These are phyloP conservation scores for Lojkania enalia DNA, from an alignment of 2,329 filamentous ascomycete genomes.

Conservation along the genomic window DNA sequence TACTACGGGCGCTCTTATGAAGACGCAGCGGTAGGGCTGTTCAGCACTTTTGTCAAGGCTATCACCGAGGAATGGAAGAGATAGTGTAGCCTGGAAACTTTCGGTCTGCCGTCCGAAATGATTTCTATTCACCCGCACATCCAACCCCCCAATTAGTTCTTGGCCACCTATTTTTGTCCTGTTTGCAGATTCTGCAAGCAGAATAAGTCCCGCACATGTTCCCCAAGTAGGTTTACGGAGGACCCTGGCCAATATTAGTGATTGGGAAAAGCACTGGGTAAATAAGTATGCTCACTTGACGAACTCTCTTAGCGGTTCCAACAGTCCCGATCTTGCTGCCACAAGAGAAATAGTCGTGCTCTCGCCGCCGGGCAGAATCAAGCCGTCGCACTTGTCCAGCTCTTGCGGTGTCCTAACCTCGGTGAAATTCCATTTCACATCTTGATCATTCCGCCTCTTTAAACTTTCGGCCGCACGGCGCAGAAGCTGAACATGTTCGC, in stretches of 20 bases:
- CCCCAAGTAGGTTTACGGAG: constrained; percentile 87
- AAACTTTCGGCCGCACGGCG: constrained; percentile 65
- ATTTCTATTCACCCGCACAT: constrained; percentile 89
- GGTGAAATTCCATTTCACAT: constrained; percentile 63
- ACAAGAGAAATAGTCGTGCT: constrained; percentile 92
- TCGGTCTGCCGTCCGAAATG: constrained; percentile 94
- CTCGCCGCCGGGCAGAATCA: constrained; percentile 92
- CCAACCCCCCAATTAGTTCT: constrained; percentile 87
- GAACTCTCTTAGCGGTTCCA: constrained; percentile 85
- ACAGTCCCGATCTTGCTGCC: constrained; percentile 75
- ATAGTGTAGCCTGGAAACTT: constrained; percentile 78
- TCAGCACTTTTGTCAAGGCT: constrained; percentile 32
- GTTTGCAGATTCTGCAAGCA: constrained; percentile 86
- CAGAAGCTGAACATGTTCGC: constrained; percentile 81
- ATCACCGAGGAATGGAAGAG: constrained; percentile 68
- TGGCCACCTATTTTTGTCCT: constrained; percentile 88
- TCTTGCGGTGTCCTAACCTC: constrained; percentile 79
- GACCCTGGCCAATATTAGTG: constrained; percentile 54
- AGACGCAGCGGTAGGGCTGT: constrained; percentile 76
- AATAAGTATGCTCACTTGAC: constrained; percentile 74
- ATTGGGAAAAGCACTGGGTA: constrained; percentile 13
- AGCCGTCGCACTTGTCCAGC: constrained; percentile 73
- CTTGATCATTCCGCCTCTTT: constrained; percentile 18
- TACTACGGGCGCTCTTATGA: constrained; percentile 92
- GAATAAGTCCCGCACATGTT: constrained; percentile 91